Conservation (phyloP, 2,329 filamentous ascomycete species). For the Sarocladiaceae sp. region DNA sequence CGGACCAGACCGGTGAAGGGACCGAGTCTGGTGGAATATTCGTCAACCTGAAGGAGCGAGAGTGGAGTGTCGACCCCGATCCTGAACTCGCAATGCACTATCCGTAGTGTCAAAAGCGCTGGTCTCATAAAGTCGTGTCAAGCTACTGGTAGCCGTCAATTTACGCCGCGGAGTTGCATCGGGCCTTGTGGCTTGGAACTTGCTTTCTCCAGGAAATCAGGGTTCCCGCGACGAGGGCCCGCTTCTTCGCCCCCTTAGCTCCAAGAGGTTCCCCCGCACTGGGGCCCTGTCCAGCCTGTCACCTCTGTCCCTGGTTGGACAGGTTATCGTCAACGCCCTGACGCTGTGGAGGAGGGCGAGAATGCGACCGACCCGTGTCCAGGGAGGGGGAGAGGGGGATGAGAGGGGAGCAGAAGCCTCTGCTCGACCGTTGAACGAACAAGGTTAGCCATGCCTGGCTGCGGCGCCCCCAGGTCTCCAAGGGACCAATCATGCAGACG, state of each 20-base stretch:
- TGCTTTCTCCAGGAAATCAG: slow-evolving; percentile 2
- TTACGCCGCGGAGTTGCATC: neutral
- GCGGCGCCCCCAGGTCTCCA: neutral
- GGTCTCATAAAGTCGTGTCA: no score
- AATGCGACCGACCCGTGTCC: neutral
- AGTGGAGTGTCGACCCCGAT: no score
- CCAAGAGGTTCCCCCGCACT: slow-evolving; percentile 1
- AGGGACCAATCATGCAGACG: neutral
- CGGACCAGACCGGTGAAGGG: no score
- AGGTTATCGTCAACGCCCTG: neutral
- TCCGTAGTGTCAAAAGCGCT: no score
- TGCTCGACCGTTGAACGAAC: neutral
- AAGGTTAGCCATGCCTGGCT: neutral
- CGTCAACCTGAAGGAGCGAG: no score
- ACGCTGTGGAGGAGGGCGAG: neutral
- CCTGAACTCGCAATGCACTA: no score
- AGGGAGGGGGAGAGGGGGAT: neutral
- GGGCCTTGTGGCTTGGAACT: neutral
- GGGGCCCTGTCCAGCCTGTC: slow-evolving; percentile 1
- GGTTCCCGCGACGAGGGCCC: neutral
- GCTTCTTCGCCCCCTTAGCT: neutral
- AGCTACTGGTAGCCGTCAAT: no score
- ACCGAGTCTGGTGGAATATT: no score
- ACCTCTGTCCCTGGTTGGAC: neutral
- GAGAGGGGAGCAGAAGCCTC: neutral